Conservation (phyloP, 495 filamentous ascomycete genomes). For the Xylaria venustula region DNA sequence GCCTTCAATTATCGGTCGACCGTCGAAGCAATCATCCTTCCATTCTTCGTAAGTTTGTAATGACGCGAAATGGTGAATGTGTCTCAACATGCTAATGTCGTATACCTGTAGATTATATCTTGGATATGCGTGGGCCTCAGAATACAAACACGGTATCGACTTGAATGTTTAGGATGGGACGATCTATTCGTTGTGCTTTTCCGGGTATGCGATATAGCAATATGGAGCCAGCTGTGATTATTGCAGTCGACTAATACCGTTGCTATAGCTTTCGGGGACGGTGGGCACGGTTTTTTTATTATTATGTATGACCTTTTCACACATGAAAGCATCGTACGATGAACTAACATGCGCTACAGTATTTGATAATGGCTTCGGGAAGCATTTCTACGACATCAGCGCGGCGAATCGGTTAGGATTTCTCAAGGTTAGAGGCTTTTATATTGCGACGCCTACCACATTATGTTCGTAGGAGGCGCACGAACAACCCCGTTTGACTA, state of each 20-base stretch:
- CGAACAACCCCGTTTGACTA: no score
- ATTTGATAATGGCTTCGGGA: slow-evolving; percentile 28
- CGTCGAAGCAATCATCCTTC: slow-evolving; percentile 20
- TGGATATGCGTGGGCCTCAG: slow-evolving; percentile 25
- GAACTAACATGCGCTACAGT: slow-evolving; percentile 20
- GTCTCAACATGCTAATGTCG: not conserved
- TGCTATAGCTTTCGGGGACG: slow-evolving; percentile 20
- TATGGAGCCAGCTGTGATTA: not conserved
- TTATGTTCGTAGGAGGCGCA: no score
- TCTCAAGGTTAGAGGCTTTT: slow-evolving; percentile 20
- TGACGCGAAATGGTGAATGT: not conserved
- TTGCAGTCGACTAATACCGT: not conserved
- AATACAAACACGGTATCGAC: slow-evolving; percentile 24
- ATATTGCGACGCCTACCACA: not conserved
- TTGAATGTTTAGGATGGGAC: slow-evolving; percentile 29
- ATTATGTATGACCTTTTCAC: slow-evolving; percentile 17
- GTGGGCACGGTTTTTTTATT: slow-evolving; percentile 23
- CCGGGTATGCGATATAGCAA: slow-evolving; percentile 15
- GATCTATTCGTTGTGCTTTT: slow-evolving; percentile 31
- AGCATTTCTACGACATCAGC: slow-evolving; percentile 23
- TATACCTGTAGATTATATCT: slow-evolving; percentile 17
- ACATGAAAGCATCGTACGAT: not conserved
- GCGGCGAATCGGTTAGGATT: slow-evolving; percentile 17
- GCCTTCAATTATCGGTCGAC: slow-evolving; percentile 3
- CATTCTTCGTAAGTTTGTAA: slow-evolving; percentile 23